Evolutionary conservation across 2,329 filamentous ascomycete species (phyloP), one percentile per base, ranked within the genome.

Genomic region (Cytospora leucostoma): DNA sequence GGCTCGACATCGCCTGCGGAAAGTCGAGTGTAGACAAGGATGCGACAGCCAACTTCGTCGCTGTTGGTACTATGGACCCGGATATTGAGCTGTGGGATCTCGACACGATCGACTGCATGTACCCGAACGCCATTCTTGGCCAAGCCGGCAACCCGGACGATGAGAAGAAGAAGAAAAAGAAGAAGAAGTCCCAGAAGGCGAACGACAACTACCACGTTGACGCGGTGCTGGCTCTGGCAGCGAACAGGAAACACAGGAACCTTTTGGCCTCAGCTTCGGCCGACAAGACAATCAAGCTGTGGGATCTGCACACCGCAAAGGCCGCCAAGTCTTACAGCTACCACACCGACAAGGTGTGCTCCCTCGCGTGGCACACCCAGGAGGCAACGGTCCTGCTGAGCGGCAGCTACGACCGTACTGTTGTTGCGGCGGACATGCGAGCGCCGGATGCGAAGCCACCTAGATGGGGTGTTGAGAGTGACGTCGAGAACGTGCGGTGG

Each of bases 11-110:
- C 62, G 89, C 92, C n/a, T 92, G 97, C 40, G 89, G 90, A 68
- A 92, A 92, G 74, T 77, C 82, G 12, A 79, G 76, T 53, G 78
- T 83, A 6, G 84, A 85, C 50, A 85, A 85, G 66, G 86, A 90
- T 67, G 82, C 85, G 32, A 84, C 83, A 56, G 95, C 91, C 62
- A 99, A 97, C 79, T 97, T 94, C 70, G 93, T 97, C 27, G 95
- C 95, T 6, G 87, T 99, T 44, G 95, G 93, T 63, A 98, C 95
- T 5, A 97, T 98, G 87, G 94, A 98, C 73, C 94, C 95, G 1
- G 95, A 99, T 72, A 99, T 99, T 70, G 95, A 99, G 80, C 88
- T 99, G 60, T 99, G 95, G 95, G 93, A 99, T 74, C 82, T 99
- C 59, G 95, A 99, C 74, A 90, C 93, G 8, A 88, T 99, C 59